phyloP scores from a whole-genome alignment of 345 rosid genomes.

The Physaria fendleri region DNA sequence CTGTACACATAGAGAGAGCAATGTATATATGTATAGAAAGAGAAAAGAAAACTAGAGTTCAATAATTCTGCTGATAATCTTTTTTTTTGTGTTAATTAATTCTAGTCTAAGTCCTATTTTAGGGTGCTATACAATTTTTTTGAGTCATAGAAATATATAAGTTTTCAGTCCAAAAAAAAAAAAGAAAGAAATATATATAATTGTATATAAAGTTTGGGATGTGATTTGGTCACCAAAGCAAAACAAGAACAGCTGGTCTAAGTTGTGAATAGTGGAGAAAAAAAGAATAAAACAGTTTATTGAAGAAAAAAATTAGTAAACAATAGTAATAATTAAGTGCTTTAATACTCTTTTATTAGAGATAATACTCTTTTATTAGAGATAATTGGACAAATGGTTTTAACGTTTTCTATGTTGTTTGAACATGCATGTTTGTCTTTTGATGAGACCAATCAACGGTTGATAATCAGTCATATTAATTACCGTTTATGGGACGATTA shows the following conservation, averaged over 20 bases:
- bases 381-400: constrained; percentile 20
- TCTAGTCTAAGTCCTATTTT: too few relatives aligned
- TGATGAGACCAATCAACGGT: neutral
- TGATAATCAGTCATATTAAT: neutral
- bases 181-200: neutral
- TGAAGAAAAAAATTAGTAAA: neutral
- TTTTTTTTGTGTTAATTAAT: too few relatives aligned
- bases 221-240: constrained; percentile 22
- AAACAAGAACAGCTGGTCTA: constrained; percentile 28
- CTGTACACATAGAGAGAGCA: neutral
- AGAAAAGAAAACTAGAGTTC: neutral
- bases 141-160: too few relatives aligned
- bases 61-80: too few relatives aligned
- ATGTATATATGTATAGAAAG: neutral
- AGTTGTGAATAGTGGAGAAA: constrained; percentile 25
- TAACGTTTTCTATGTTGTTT: constrained; percentile 5
- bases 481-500: neutral
- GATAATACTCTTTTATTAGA: neutral
- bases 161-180: too few relatives aligned
- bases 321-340: neutral
- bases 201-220: neutral
- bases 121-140: too few relatives aligned
- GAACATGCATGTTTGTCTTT: constrained; percentile 16
- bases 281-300: too few relatives aligned
- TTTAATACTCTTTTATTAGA: neutral